phyloP scores from a whole-genome alignment of 768 basidiomycete species.

The Tricholoma matsutake region DNA sequence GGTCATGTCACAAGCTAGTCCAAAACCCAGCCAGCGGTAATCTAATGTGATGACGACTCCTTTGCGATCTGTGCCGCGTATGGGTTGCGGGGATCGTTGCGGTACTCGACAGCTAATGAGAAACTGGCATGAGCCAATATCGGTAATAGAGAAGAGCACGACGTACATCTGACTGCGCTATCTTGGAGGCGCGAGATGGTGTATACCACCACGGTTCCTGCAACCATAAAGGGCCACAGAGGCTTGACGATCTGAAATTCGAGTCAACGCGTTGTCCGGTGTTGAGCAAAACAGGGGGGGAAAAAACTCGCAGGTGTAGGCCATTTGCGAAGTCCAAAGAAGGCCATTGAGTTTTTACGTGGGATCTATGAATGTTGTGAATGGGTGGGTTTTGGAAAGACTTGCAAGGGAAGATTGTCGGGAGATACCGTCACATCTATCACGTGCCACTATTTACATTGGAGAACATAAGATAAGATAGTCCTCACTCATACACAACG shows the following conservation, averaged over 20 bases:
- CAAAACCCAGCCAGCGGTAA: conserved; percentile 9
- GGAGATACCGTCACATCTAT: no score
- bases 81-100: conserved; percentile 79
- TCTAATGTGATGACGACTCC: conserved; percentile 43
- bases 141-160: not conserved
- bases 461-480: no score
- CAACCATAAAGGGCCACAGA: conserved; percentile 77
- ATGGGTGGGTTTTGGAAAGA: no score
- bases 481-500: no score
- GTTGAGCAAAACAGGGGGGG: not conserved
- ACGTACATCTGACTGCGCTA: conserved; percentile 69
- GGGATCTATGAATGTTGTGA: not conserved
- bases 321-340: conserved; percentile 81
- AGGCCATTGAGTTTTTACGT: conserved; percentile 50
- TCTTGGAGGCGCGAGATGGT: conserved; percentile 67
- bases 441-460: no score
- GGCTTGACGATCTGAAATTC: conserved; percentile 58
- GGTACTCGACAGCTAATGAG: conserved; percentile 56
- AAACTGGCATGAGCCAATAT: conserved; percentile 2
- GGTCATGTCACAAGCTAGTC: not conserved
- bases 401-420: no score
- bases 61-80: conserved; percentile 76
- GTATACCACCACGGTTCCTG: conserved; percentile 62
- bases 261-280: not conserved
- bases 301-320: conserved; percentile 62